Percentiles rank a stretch among this genome's conserved stretches.
Evolutionary conservation across 208 protist species (phyloP).

Genomic region (Willaertia magna): DNA sequence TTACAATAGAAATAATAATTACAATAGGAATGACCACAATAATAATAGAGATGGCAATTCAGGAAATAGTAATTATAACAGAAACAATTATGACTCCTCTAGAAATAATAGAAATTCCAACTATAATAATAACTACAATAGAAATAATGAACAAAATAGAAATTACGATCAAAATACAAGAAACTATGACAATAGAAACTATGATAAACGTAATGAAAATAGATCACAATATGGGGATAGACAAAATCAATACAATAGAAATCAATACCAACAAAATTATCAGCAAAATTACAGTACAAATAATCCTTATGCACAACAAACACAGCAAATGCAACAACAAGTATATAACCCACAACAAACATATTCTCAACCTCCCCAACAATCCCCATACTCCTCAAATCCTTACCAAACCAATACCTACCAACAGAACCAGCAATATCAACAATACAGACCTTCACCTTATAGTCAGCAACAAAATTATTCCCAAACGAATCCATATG

Average conservation of each 20-base stretch:
- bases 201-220: background rate
- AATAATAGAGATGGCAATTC: background rate
- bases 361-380: background rate
- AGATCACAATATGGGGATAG: background rate
- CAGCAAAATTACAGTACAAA: background rate
- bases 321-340: background rate
- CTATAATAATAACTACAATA: background rate
- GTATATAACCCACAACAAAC: background rate
- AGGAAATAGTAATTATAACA: too few species aligned
- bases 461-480: too few species aligned
- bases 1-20: background rate
- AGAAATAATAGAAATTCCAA: too few species aligned
- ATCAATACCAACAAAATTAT: background rate
- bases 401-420: background rate
- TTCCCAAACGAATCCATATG: too few species aligned
- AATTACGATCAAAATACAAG: background rate
- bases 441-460: too few species aligned
- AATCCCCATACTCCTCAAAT: background rate
- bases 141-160: too few species aligned
- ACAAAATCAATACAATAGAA: background rate
- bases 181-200: background rate
- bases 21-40: background rate
- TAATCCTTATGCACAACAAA: too few species aligned
- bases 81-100: background rate
- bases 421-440: too few species aligned